A percentile compares a stretch with the other conserved stretches of the same genome.
phyloP scores from a whole-genome alignment of 768 basidiomycete genomes.

The Omphalotus guepiniiformis region DNA sequence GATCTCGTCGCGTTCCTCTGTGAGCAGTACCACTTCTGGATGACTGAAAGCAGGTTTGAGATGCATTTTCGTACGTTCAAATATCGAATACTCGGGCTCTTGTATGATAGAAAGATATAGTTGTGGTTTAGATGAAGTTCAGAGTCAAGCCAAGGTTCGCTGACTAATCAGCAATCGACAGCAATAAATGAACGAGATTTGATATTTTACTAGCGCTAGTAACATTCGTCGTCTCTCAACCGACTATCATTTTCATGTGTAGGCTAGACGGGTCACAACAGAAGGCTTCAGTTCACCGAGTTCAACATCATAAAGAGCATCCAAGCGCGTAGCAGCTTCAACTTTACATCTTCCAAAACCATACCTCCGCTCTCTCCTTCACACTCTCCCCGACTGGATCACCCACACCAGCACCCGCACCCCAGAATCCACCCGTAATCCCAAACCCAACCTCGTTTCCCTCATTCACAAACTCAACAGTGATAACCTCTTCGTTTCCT shows the following conservation, averaged over 20 bases:
- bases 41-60: too few relatives aligned
- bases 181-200: neutral
- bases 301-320: neutral
- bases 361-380: constrained; percentile 13
- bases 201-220: neutral
- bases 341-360: constrained; percentile 1
- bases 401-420: constrained; percentile 9
- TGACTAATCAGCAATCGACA: neutral
- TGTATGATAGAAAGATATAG: neutral
- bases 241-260: neutral
- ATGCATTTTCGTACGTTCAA: too few relatives aligned
- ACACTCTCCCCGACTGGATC: constrained; percentile 9
- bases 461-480: constrained; percentile 14
- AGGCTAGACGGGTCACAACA: neutral
- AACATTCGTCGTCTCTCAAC: neutral
- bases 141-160: neutral
- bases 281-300: neutral
- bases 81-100: too few relatives aligned
- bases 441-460: constrained; percentile 16
- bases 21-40: too few relatives aligned
- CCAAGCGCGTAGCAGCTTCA: neutral
- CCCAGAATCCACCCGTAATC: constrained; percentile 16
- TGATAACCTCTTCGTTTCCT: neutral
- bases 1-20: too few relatives aligned
- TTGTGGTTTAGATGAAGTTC: neutral